Conservation (phyloP, 176 grass and related monocot genomes). For the Musa troglodytarum region DNA sequence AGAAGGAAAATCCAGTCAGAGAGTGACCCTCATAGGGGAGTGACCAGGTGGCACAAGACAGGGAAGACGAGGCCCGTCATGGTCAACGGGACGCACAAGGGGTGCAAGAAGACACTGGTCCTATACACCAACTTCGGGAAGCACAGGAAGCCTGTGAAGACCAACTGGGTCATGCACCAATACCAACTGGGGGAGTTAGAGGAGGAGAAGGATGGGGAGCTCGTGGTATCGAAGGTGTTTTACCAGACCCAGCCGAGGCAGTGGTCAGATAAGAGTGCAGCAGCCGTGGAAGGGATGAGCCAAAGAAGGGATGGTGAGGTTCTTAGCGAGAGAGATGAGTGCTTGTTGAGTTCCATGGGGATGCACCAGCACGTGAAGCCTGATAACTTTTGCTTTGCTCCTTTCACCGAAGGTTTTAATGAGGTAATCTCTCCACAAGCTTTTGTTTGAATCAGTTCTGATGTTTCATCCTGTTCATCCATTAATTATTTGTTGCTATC, state of each 20-base stretch:
- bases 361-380: conserved; percentile 13
- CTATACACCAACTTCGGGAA: conserved; percentile 93
- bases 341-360: neutral
- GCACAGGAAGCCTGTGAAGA: conserved; percentile 68
- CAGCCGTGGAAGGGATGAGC: neutral
- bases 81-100: conserved; percentile 47
- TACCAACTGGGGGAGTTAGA: conserved; percentile 65
- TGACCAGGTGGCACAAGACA: conserved; percentile 98
- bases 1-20: conserved; percentile 71
- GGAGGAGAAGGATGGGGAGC: conserved; percentile 85
- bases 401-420: conserved; percentile 44
- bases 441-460: neutral
- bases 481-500: no score
- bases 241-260: conserved; percentile 93
- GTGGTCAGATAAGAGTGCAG: conserved; percentile 16
- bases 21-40: conserved; percentile 16
- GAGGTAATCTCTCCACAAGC: conserved; percentile 31
- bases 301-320: neutral
- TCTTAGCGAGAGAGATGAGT: neutral
- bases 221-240: conserved; percentile 95
- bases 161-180: conserved; percentile 99
- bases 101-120: conserved; percentile 94
- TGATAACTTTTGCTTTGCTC: conserved; percentile 40
- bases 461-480: no score
- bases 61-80: conserved; percentile 78